Conservation (phyloP, 1,284 basidiomycete species). For the Leccinum solheimii region DNA sequence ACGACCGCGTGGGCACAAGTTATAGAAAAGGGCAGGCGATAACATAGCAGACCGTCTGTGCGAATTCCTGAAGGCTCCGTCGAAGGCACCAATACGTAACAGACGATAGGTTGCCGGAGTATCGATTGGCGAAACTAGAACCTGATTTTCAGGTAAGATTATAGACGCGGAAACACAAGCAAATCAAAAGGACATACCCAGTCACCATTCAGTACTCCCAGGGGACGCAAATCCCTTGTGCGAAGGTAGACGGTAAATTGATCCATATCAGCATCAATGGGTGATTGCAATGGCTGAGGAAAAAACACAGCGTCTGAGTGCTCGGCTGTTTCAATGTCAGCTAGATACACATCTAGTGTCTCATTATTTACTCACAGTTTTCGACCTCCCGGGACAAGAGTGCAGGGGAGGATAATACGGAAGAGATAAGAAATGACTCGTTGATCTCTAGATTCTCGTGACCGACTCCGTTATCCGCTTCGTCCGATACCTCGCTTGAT, state of each 20-base stretch:
- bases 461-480: conserved; percentile 22
- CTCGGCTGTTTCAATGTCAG: conserved; percentile 6
- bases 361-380: conserved; percentile 15
- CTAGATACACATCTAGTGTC: not conserved
- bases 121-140: conserved; percentile 28
- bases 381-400: conserved; percentile 13
- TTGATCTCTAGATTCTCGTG: conserved; percentile 61
- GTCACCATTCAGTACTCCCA: conserved; percentile 83
- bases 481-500: conserved; percentile 1
- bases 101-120: conserved; percentile 43
- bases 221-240: conserved; percentile 63
- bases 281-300: conserved; percentile 35
- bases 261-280: conserved; percentile 40
- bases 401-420: conserved; percentile 22
- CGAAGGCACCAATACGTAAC: conserved; percentile 58
- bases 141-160: conserved; percentile 18
- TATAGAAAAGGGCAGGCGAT: conserved; percentile 25
- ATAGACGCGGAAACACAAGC: not conserved
- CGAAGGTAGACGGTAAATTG: conserved; percentile 56
- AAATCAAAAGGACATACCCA: conserved; percentile 61
- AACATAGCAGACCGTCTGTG: conserved; percentile 42
- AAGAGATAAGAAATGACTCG: conserved; percentile 63
- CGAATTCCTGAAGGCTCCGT: conserved; percentile 40
- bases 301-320: conserved; percentile 23
- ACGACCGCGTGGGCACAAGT: conserved; percentile 24